These are phyloP conservation scores for Peterozyma xylosa DNA, from an alignment of 805 yeast species.

Conservation along the genomic window DNA sequence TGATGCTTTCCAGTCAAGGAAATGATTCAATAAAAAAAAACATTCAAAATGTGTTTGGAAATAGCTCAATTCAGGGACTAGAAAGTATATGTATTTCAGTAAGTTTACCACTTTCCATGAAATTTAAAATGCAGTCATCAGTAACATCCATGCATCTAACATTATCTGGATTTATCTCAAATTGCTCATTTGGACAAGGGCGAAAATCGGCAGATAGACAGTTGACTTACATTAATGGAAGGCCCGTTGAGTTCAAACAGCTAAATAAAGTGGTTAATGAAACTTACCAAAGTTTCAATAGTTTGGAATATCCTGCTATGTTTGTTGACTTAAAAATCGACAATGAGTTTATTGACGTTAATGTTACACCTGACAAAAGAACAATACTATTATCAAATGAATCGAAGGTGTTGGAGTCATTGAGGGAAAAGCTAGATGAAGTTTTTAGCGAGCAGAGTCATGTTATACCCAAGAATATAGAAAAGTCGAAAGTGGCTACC, in stretches of 20 bases:
- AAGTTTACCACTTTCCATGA: constrained; percentile 24
- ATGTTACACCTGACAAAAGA: constrained; percentile 89
- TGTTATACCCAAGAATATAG: constrained; percentile 15
- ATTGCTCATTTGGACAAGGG: constrained; percentile 74
- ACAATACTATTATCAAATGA: constrained; percentile 66
- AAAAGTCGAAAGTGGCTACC: neutral
- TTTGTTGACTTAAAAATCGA: constrained; percentile 52
- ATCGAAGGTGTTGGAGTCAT: constrained; percentile 40
- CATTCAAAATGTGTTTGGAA: constrained; percentile 64
- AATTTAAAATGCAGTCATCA: constrained; percentile 15
- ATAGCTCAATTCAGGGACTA: constrained; percentile 53
- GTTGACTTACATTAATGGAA: constrained; percentile 57
- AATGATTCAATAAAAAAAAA: constrained; percentile 41
- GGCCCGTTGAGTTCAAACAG: constrained; percentile 62
- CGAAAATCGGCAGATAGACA: constrained; percentile 71
- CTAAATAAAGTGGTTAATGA: constrained; percentile 62
- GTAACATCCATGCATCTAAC: constrained; percentile 9
- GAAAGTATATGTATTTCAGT: constrained; percentile 22
- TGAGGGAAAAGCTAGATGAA: constrained; percentile 41
- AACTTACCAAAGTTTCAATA: constrained; percentile 62
- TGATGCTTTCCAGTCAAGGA: constrained; percentile 56
- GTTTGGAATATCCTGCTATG: constrained; percentile 65
- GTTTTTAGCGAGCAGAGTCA: constrained; percentile 33
- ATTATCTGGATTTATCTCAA: constrained; percentile 58
- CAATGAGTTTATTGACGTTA: constrained; percentile 60